Evolutionary conservation across 2,329 filamentous ascomycete genomes (phyloP).

Genomic region (Fusarium mangiferae): DNA sequence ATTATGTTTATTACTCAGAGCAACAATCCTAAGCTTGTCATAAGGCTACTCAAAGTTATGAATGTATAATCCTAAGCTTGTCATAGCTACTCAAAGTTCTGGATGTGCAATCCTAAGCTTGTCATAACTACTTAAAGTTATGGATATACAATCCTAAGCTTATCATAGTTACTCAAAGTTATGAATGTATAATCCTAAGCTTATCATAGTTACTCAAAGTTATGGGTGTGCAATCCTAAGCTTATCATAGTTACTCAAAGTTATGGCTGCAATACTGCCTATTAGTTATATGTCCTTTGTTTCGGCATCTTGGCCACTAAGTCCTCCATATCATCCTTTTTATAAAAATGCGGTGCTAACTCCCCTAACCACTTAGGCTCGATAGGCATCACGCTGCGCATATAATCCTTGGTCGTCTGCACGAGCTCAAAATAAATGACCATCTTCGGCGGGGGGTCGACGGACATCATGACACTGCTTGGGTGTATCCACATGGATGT

Average conservation of each 20-base stretch:
- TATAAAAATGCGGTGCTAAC: constrained; percentile 94
- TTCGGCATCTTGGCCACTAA: constrained; percentile 74
- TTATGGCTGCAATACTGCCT: background rate
- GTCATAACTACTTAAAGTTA: too few species aligned
- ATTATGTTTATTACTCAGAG: background rate
- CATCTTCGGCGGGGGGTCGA: constrained; percentile 80
- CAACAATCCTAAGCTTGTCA: background rate
- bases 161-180: background rate
- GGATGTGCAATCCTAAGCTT: background rate
- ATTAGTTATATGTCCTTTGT: constrained; percentile 27
- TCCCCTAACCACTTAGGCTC: constrained; percentile 87
- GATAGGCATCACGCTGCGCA: constrained; percentile 87
- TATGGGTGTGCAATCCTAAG: background rate
- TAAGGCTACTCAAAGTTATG: background rate
- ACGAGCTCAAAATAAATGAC: constrained; percentile 89
- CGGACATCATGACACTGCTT: constrained; percentile 80
- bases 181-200: too few species aligned
- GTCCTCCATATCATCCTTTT: constrained; percentile 87
- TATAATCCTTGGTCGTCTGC: constrained; percentile 89
- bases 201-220: background rate
- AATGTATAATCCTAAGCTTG: too few species aligned
- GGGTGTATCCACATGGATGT: constrained; percentile 94
- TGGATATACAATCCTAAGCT: too few species aligned
- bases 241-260: too few species aligned
- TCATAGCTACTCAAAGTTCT: background rate